Conservation (phyloP, 2,329 filamentous ascomycete genomes). For the Waltergamsia citrina region DNA sequence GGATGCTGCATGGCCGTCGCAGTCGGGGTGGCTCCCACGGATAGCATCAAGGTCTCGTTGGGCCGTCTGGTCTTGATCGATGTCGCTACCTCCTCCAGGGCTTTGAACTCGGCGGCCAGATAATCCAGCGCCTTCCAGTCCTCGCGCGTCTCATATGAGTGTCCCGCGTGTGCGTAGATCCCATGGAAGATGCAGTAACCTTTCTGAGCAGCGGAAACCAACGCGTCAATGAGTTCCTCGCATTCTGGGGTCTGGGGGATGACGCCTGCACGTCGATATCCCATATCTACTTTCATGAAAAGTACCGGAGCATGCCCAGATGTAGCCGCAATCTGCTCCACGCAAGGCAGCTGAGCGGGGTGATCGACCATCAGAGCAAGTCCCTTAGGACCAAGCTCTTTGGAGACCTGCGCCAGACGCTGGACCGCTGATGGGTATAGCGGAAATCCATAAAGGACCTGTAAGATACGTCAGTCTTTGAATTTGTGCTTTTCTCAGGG, state of each 20-base stretch:
- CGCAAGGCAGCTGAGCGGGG: constrained; percentile 40
- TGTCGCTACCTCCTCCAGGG: constrained; percentile 36
- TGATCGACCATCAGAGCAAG: constrained; percentile 63
- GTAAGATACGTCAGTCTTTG: not conserved
- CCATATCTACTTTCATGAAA: constrained; percentile 66
- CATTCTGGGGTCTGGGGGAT: constrained; percentile 36
- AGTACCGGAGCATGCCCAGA: constrained; percentile 38
- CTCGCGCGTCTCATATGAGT: constrained; percentile 54
- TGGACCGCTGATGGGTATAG: constrained; percentile 49
- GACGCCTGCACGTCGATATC: constrained; percentile 60
- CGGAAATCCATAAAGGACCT: constrained; percentile 63
- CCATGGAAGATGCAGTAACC: constrained; percentile 39
- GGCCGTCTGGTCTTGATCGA: constrained; percentile 20
- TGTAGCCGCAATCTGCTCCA: constrained; percentile 27
- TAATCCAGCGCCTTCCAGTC: constrained; percentile 46
- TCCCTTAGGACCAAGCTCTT: constrained; percentile 39
- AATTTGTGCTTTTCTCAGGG: not conserved
- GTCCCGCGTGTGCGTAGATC: constrained; percentile 62
- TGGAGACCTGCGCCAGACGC: constrained; percentile 46
- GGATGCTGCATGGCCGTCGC: constrained; percentile 55
- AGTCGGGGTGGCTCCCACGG: constrained; percentile 68
- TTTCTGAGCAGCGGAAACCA: constrained; percentile 27
- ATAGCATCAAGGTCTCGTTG: constrained; percentile 37
- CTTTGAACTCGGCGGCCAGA: constrained; percentile 50
- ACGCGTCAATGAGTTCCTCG: constrained; percentile 29